Conservation (phyloP, 148 eudicot genomes). For the Suaeda aralocaspica region DNA sequence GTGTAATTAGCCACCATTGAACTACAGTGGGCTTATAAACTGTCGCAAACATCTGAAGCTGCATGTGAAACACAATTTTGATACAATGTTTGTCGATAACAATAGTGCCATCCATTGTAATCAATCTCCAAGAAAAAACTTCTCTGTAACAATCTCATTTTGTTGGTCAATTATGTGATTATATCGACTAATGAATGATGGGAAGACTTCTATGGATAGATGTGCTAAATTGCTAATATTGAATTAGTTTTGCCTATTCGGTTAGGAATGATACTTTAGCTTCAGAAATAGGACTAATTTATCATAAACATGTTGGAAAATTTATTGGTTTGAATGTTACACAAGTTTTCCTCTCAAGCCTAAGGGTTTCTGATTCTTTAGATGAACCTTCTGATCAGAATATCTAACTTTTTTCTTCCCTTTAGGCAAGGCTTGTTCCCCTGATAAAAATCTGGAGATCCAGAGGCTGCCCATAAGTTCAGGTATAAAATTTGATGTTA, state of each 20-base stretch:
- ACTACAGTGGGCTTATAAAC: neutral
- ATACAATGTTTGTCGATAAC: neutral
- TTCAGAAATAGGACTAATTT: neutral
- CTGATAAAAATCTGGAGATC: constrained; percentile 91
- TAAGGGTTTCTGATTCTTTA: neutral
- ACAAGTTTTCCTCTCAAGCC: neutral
- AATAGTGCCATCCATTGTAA: neutral
- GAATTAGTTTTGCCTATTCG: neutral
- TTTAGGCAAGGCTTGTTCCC: constrained; percentile 85
- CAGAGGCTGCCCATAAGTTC: constrained; percentile 82
- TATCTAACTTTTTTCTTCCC: neutral
- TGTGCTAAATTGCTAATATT: no score
- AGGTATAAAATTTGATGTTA: constrained; percentile 36
- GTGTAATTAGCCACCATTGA: neutral
- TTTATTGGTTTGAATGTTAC: neutral
- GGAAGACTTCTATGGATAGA: no score
- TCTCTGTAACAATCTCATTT: neutral
- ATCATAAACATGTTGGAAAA: neutral
- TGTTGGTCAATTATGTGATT: no score
- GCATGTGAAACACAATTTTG: neutral
- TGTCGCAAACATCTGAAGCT: neutral
- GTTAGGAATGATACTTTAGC: neutral
- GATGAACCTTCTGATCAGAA: neutral
- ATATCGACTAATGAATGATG: no score
- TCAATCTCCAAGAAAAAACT: neutral